A percentile compares a stretch with the other conserved stretches of the same genome.
These are phyloP conservation scores for Pythium graminicola DNA, from an alignment of 352 stramenopile species.

Conservation along the genomic window DNA sequence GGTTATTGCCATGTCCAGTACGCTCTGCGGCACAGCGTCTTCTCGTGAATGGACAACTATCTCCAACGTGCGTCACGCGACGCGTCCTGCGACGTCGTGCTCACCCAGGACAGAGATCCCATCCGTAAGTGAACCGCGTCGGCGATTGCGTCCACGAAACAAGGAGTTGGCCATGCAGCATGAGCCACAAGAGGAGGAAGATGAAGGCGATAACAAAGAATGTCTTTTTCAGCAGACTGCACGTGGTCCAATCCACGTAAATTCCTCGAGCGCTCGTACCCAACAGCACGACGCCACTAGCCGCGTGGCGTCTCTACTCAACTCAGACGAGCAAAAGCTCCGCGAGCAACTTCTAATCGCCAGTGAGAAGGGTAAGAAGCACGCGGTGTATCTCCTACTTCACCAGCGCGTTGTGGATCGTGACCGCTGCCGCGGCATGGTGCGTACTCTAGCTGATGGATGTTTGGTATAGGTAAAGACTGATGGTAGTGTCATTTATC, in stretches of 20 bases:
- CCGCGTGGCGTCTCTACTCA: slow-evolving; percentile 38
- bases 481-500: neutral
- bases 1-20: neutral
- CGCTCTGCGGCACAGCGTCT: neutral
- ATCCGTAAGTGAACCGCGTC: neutral
- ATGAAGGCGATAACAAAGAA: neutral
- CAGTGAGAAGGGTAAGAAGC: slow-evolving; percentile 62
- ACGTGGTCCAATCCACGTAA: neutral
- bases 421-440: slow-evolving; percentile 54
- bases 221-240: neutral
- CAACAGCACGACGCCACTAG: slow-evolving; percentile 19
- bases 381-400: slow-evolving; percentile 59
- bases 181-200: slow-evolving; percentile 3
- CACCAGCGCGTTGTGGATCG: slow-evolving; percentile 49
- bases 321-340: slow-evolving; percentile 33
- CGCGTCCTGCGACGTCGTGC: slow-evolving; percentile 7
- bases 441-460: slow-evolving; percentile 22
- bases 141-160: neutral
- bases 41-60: slow-evolving; percentile 1
- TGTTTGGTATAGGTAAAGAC: neutral
- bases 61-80: neutral
- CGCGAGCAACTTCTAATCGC: slow-evolving; percentile 59
- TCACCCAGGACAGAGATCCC: neutral
- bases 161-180: neutral
- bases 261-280: neutral